Evolutionary conservation across 108 stramenopile genomes (phyloP), one percentile per base, ranked within the genome.

Genomic region (Nannochloropsis gaditana): DNA sequence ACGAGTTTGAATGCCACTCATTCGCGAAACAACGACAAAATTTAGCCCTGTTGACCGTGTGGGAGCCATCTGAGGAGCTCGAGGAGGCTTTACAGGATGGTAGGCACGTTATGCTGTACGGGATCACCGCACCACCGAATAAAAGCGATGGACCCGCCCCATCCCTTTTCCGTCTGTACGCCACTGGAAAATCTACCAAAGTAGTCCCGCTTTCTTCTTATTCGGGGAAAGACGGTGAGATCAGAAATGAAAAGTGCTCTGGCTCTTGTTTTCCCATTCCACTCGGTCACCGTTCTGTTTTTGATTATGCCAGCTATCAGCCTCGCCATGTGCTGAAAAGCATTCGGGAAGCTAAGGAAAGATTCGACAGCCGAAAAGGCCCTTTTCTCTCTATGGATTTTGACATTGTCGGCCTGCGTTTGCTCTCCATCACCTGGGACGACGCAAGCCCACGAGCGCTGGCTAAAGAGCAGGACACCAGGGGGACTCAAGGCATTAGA

Each of bases 371-470:
- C 59, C n/a, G 4, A 8, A 73, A 73, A 6, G 59, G 59, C 19
- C 59, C 59, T 5, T 73, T 73, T 73, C 4, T 73, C 8, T 73
- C 59, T 3, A 3, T 6, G 59, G 59, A 73, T 73, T 73, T 73
- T 73, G 59, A 73, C n/a, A n/a, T 8, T 15, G 59, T 73, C 19
- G 59, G 19, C n/a, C 2, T 73, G 59, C 15, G 8, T 4, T 73
- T 73, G 59, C 59, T 73, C n/a, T 73, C 59, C 19, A 73, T 73
- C 59, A 73, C 59, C 59, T 73, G 59, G 59, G 59, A 73, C 19
- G 59, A 73, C 59, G 59, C n/a, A 15, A 15, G 59, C 19, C 59
- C 59, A 2, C 59, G 5, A n/a, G 19, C 15, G 59, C 59, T 73
- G 59, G 59, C 15, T 15, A 73, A 4, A 73, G 59, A 73, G n/a